phyloP scores from a whole-genome alignment of 257 asterid species.

The Nicotiana attenuata region DNA sequence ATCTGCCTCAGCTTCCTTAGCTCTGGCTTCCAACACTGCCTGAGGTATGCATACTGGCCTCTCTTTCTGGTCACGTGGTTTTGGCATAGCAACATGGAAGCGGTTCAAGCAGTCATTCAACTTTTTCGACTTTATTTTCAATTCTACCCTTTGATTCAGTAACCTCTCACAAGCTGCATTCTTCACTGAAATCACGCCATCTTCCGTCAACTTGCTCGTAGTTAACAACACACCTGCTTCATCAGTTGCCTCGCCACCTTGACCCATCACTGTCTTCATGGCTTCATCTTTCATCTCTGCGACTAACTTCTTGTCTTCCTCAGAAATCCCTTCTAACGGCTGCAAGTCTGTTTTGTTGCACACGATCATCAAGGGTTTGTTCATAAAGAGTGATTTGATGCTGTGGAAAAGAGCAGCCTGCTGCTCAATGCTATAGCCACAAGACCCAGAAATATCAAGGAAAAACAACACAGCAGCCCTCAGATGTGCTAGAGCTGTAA shows the following conservation, averaged over 20 bases:
- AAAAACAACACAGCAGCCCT: conserved; percentile 92
- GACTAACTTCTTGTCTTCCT: conserved; percentile 78
- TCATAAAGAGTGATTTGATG: conserved; percentile 88
- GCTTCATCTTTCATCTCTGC: conserved; percentile 91
- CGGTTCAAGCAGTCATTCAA: conserved; percentile 82
- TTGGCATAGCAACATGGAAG: conserved; percentile 89
- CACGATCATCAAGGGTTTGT: conserved; percentile 78
- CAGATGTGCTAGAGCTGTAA: conserved; percentile 92
- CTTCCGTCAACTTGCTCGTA: conserved; percentile 90
- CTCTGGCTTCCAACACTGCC: conserved; percentile 76
- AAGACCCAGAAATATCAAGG: conserved; percentile 90
- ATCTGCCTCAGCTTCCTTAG: conserved; percentile 49
- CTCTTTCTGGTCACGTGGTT: conserved; percentile 83
- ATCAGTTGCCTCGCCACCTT: conserved; percentile 78
- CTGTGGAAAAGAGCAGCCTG: conserved; percentile 96
- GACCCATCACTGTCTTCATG: conserved; percentile 78
- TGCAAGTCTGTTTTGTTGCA: conserved; percentile 94
- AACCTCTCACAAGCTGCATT: conserved; percentile 92
- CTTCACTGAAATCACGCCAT: conserved; percentile 85
- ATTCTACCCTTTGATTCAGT: conserved; percentile 83
- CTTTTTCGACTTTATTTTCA: conserved; percentile 89
- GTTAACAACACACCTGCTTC: conserved; percentile 66
- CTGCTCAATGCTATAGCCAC: conserved; percentile 89
- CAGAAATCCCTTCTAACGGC: conserved; percentile 70
- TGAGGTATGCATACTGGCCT: conserved; percentile 79